A percentile compares a stretch with the other conserved stretches of the same genome.
phyloP scores from a whole-genome alignment of 768 basidiomycete genomes.

The Phylloporus arenicola region DNA sequence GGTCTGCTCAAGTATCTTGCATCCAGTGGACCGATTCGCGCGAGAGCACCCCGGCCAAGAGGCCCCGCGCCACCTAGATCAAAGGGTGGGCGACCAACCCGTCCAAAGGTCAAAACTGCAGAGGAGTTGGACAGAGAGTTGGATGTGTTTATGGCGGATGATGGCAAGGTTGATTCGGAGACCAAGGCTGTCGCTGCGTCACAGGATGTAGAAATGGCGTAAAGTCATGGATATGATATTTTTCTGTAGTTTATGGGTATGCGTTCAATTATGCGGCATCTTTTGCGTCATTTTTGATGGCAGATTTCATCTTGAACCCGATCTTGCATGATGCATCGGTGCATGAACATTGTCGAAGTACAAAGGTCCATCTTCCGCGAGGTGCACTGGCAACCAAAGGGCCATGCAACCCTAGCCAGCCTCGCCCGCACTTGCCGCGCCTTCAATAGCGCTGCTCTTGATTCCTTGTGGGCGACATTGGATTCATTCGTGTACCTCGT shows the following conservation, averaged over 20 bases:
- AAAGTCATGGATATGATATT: conserved; percentile 5
- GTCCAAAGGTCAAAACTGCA: conserved; percentile 62
- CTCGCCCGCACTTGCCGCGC: conserved; percentile 25
- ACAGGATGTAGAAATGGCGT: conserved; percentile 55
- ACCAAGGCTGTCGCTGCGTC: conserved; percentile 11
- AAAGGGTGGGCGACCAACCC: conserved; percentile 21
- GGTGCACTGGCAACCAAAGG: conserved; percentile 2
- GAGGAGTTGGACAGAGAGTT: conserved; percentile 86
- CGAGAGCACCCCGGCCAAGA: conserved; percentile 25
- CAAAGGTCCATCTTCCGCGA: conserved; percentile 21
- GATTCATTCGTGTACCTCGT: conserved; percentile 20
- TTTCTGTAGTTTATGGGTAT: conserved; percentile 19
- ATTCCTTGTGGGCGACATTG: conserved; percentile 20
- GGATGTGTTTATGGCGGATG: conserved; percentile 78
- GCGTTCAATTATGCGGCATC: background rate
- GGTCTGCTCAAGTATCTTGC: background rate
- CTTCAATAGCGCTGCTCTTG: conserved; percentile 20
- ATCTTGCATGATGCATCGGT: conserved; percentile 17
- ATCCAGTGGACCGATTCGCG: conserved; percentile 43
- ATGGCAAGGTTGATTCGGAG: conserved; percentile 22
- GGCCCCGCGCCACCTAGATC: conserved; percentile 10
- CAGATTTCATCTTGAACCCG: background rate
- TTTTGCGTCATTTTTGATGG: background rate
- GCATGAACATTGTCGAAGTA: conserved; percentile 25
- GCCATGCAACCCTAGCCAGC: conserved; percentile 11